Evolutionary conservation across 148 eudicot species (phyloP), one percentile per base, ranked within the genome.

Genomic region (Fagopyrum homotropicum): DNA sequence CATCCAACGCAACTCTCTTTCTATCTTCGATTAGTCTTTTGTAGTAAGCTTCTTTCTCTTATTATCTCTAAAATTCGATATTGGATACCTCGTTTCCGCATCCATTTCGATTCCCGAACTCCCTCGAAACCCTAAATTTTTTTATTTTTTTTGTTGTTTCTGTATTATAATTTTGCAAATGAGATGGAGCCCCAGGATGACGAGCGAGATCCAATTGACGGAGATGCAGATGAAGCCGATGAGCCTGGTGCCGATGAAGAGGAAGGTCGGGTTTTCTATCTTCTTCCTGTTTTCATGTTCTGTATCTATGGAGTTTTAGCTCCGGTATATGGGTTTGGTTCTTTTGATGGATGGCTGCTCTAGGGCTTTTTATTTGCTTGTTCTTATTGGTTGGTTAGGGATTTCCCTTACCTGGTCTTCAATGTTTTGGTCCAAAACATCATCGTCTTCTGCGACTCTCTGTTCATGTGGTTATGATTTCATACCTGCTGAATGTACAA

Each of bases 61-160:
- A 22, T 22, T 22, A 22, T 22, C 26, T 22, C 26, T 30, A 26
- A 76, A 57, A 55, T 9, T 35, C 64, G 70, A 51, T 17, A 35
- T 40, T 45, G 26, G 45, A 45, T 45, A 64, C 5, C 14, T 30
- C n/a, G 6, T 7, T 74, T 12, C 0, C 43, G n/a, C 35, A 35
- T 73, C 29, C 26, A 11, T 45, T 70, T n/a, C 19, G 44, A 52
- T 46, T 15, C 56, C 35, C 60, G 72, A 15, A 14, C 52, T 54
- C 78, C 54, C 29, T 43, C 15, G 48, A 35, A 79, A 76, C 78
- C 85, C 78, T 75, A 73, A 66, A 57, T 79, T 80, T 22, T 73
- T 22, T 22, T 22, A 0, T 22, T 43, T 22, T 22, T 22, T 22
- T 22, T 43, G 15, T 30, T 22, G 26, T 22, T 22, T 22, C 26